phyloP scores from a whole-genome alignment of 2,329 filamentous ascomycete species.

The Kalmusia sp. region DNA sequence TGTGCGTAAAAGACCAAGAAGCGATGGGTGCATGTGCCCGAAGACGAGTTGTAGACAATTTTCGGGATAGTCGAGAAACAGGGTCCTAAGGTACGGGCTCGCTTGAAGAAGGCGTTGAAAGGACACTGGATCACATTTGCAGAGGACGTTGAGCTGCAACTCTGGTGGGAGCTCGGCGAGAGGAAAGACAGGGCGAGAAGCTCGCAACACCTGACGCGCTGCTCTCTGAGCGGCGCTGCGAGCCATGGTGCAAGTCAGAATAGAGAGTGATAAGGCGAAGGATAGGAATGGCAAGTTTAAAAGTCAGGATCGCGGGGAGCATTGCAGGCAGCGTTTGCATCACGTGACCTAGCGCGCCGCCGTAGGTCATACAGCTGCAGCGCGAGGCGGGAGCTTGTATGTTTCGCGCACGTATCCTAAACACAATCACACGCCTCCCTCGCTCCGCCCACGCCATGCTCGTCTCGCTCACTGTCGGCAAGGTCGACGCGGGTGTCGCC shows the following conservation, averaged over 20 bases:
- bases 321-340: not conserved
- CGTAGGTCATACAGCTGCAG: not conserved
- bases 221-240: constrained; percentile 11
- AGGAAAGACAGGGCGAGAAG: constrained; percentile 3
- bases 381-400: constrained; percentile 4
- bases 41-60: constrained; percentile 9
- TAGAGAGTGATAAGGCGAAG: constrained; percentile 11
- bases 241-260: constrained; percentile 10
- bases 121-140: constrained; percentile 14
- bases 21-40: not conserved
- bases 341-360: constrained; percentile 1
- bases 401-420: not conserved
- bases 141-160: constrained; percentile 15
- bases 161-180: constrained; percentile 14
- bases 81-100: constrained; percentile 9
- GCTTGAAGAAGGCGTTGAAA: constrained; percentile 7
- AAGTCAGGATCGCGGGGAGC: no score
- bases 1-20: constrained; percentile 4
- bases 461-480: constrained; percentile 97
- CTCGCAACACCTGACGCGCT: constrained; percentile 7
- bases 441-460: constrained; percentile 69
- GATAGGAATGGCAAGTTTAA: not conserved
- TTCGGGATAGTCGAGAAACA: constrained; percentile 15
- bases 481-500: constrained; percentile 98
- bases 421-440: constrained; percentile 1